Conservation (phyloP, 2,329 filamentous ascomycete species). For the Fusarium setosum region DNA sequence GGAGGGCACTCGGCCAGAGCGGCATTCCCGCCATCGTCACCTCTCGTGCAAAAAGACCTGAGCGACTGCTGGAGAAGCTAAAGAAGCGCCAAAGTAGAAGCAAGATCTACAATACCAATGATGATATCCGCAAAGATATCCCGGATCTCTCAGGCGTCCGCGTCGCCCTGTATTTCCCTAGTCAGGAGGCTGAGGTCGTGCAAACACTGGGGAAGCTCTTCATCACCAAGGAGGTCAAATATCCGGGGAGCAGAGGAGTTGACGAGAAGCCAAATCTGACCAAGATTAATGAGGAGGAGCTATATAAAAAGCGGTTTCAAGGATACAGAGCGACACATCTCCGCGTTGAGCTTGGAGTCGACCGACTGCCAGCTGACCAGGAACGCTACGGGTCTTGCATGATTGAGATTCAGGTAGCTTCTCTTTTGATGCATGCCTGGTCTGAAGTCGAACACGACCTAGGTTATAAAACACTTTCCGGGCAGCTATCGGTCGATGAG, state of each 20-base stretch:
- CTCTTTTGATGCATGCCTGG: constrained; percentile 15
- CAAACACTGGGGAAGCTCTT: background rate
- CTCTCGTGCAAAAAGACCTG: constrained; percentile 1
- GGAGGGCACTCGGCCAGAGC: background rate
- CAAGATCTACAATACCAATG: background rate
- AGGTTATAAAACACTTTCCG: constrained; percentile 7
- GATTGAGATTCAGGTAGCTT: constrained; percentile 12
- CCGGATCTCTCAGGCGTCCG: constrained; percentile 5
- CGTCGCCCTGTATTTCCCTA: constrained; percentile 11
- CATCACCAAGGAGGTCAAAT: background rate
- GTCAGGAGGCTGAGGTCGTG: background rate
- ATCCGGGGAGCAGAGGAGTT: too few species aligned
- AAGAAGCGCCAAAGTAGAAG: background rate
- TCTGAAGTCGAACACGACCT: constrained; percentile 14
- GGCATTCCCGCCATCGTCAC: constrained; percentile 10
- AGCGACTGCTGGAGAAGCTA: background rate
- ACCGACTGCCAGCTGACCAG: background rate
- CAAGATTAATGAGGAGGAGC: background rate
- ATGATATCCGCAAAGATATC: background rate
- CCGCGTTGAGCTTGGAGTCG: background rate
- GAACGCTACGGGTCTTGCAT: background rate
- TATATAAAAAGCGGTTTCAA: background rate
- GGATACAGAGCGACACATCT: background rate
- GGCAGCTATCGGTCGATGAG: background rate
- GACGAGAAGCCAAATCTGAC: background rate